Conservation (phyloP, 352 stramenopile species). For the Aphanomyces cochlioides region DNA sequence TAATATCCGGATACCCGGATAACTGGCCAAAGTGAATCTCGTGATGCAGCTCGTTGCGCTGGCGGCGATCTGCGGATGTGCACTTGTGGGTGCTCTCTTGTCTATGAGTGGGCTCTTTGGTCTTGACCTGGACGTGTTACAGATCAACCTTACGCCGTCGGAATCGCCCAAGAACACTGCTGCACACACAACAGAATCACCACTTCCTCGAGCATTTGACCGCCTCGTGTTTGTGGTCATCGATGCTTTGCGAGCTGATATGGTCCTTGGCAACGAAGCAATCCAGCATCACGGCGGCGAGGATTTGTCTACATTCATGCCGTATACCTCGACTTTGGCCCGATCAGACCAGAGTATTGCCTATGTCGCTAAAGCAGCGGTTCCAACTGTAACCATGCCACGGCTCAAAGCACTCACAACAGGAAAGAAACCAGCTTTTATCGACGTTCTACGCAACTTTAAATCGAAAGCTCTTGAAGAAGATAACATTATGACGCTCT, state of each 20-base stretch:
- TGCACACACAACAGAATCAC: background rate
- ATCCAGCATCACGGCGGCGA: conserved; percentile 43
- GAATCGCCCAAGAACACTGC: background rate
- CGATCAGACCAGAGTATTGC: conserved; percentile 47
- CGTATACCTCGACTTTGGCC: conserved; percentile 55
- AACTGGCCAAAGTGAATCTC: background rate
- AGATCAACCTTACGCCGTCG: conserved; percentile 20
- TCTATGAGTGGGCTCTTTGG: conserved; percentile 52
- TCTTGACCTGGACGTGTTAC: conserved; percentile 54
- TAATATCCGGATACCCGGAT: background rate
- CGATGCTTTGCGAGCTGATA: conserved; percentile 81
- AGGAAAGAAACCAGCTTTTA: conserved; percentile 80
- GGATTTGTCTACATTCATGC: conserved; percentile 59
- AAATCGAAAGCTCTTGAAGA: conserved; percentile 78
- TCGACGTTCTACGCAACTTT: conserved; percentile 89
- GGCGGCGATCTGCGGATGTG: conserved; percentile 36
- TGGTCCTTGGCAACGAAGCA: conserved; percentile 68
- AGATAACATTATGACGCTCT: conserved; percentile 62
- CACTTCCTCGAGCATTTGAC: conserved; percentile 45
- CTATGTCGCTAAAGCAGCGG: conserved; percentile 75
- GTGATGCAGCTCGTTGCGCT: background rate
- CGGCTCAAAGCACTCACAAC: conserved; percentile 83
- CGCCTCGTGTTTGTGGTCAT: conserved; percentile 83
- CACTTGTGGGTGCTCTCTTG: conserved; percentile 46
- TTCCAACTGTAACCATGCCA: conserved; percentile 88